phyloP scores from a whole-genome alignment of 257 asterid species.

The Prunella vulgaris region DNA sequence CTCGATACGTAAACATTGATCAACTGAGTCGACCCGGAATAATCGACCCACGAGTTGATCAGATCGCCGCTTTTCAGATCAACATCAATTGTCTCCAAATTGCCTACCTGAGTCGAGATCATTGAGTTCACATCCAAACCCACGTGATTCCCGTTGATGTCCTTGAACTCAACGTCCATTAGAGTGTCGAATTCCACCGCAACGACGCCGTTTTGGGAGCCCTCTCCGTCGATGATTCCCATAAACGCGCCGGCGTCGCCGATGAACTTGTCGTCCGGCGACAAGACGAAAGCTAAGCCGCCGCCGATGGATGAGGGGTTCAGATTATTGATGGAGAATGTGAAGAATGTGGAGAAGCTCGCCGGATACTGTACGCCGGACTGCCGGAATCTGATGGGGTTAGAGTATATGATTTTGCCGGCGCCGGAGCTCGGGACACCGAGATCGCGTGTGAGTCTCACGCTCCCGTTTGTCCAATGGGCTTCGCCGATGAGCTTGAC shows the following conservation, averaged over 20 bases:
- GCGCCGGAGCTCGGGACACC: conserved; percentile 77
- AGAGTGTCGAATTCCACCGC: conserved; percentile 81
- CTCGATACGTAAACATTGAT: conserved; percentile 53
- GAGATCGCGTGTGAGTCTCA: conserved; percentile 63
- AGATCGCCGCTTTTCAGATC: conserved; percentile 63
- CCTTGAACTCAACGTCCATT: conserved; percentile 73
- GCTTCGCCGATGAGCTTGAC: conserved; percentile 83
- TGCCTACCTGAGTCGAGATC: conserved; percentile 50
- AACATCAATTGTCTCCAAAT: conserved; percentile 45
- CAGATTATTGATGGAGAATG: conserved; percentile 59
- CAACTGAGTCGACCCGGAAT: conserved; percentile 47
- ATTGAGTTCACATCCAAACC: conserved; percentile 78
- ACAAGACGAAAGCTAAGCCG: conserved; percentile 71
- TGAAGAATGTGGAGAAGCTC: conserved; percentile 77
- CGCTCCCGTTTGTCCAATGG: conserved; percentile 63
- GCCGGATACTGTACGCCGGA: conserved; percentile 42
- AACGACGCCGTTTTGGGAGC: conserved; percentile 39
- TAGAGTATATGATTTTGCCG: conserved; percentile 58
- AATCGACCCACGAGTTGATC: conserved; percentile 88
- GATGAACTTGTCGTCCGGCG: conserved; percentile 49
- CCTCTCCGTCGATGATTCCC: conserved; percentile 45
- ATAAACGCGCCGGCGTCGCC: conserved; percentile 78
- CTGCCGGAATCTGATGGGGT: conserved; percentile 55
- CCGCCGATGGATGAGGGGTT: conserved; percentile 89
- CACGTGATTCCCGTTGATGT: conserved; percentile 76